Percentiles rank a stretch among this genome's conserved stretches.
Conservation (phyloP, 768 basidiomycete genomes). For the Kwoniella mangroviensis region DNA sequence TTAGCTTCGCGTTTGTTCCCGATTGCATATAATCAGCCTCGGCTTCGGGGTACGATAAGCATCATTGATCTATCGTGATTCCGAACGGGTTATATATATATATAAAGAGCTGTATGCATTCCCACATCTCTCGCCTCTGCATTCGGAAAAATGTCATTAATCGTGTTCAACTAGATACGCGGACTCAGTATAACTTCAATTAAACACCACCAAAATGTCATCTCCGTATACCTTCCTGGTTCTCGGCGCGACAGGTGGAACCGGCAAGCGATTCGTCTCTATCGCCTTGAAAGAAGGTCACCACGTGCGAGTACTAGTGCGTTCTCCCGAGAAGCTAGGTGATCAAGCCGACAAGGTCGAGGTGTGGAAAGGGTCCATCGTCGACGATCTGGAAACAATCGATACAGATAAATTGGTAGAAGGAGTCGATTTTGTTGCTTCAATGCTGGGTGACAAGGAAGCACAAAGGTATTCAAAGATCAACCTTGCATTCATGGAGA, state of each 20-base stretch:
- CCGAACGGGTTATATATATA: too few species aligned
- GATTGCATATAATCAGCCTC: too few species aligned
- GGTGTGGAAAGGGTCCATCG: constrained; percentile 29
- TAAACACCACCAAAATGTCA: not conserved
- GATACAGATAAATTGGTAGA: constrained; percentile 26
- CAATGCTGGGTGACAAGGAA: constrained; percentile 30
- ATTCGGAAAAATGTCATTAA: not conserved
- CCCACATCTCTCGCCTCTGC: too few species aligned
- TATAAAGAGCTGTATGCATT: too few species aligned
- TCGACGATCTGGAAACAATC: constrained; percentile 3
- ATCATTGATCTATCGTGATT: too few species aligned
- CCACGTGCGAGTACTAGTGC: constrained; percentile 30
- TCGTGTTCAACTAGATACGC: not conserved
- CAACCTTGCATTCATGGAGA: constrained; percentile 21
- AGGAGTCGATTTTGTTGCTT: constrained; percentile 29
- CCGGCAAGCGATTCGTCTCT: constrained; percentile 33
- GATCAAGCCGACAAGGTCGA: constrained; percentile 1
- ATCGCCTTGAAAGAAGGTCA: constrained; percentile 29
- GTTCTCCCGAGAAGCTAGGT: constrained; percentile 28
- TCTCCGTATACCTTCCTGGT: constrained; percentile 23
- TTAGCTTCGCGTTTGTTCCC: too few species aligned
- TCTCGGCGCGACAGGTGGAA: constrained; percentile 37
- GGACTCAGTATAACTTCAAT: too few species aligned
- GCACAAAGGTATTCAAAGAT: constrained; percentile 19
- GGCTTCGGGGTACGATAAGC: too few species aligned